Evolutionary conservation across 192 early-diverging fungal genomes (phyloP).

Genomic region (Rhizophagus clarus): DNA sequence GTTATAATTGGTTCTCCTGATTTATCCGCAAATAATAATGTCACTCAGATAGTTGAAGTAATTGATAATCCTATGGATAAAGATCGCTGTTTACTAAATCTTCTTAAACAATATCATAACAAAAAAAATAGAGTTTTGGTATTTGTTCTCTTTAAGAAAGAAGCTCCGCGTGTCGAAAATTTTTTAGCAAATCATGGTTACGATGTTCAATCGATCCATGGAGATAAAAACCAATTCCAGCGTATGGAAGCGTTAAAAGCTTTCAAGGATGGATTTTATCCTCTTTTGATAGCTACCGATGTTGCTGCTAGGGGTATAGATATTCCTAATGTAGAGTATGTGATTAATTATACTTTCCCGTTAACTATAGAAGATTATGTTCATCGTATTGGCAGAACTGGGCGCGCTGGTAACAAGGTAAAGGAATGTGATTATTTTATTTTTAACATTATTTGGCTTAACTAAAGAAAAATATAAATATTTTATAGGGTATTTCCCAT

Average conservation of each 20-base stretch:
- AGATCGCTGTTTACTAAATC: constrained; percentile 70
- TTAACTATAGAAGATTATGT: constrained; percentile 93
- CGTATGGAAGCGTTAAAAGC: constrained; percentile 75
- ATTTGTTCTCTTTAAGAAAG: constrained; percentile 97
- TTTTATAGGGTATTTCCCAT: constrained; percentile 72
- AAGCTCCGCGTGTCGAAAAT: constrained; percentile 81
- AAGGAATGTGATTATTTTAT: background rate
- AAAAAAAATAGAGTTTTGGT: constrained; percentile 89
- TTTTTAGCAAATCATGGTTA: constrained; percentile 75
- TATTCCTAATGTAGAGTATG: constrained; percentile 91
- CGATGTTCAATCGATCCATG: constrained; percentile 85
- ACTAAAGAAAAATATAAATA: constrained; percentile 25
- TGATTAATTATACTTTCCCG: constrained; percentile 97
- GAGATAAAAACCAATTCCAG: constrained; percentile 86
- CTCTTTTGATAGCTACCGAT: constrained; percentile 93
- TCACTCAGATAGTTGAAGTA: constrained; percentile 91
- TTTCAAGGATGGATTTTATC: constrained; percentile 81
- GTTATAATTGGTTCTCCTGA: constrained; percentile 90
- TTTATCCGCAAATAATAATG: constrained; percentile 81
- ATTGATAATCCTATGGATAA: constrained; percentile 74
- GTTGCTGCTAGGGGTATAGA: constrained; percentile 89
- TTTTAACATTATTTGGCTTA: constrained; percentile 11
- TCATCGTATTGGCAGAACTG: constrained; percentile 95
- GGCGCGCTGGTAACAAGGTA: constrained; percentile 84
- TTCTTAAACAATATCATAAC: constrained; percentile 85